Percentiles rank a stretch among this genome's conserved stretches.
phyloP scores from a whole-genome alignment of 345 rosid genomes.

The Hibiscus trionum region DNA sequence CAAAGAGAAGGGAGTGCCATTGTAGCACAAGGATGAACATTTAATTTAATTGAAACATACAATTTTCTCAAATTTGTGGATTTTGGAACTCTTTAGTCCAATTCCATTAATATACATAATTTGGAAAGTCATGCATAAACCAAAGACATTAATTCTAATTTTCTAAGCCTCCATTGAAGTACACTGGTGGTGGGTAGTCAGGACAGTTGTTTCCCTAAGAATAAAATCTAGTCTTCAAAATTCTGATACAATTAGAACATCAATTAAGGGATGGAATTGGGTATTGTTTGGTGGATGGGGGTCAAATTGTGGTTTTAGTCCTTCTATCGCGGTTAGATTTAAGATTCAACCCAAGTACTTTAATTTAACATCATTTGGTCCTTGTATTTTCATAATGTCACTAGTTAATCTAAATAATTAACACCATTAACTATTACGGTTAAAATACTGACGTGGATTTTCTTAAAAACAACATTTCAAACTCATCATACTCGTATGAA shows the following conservation, averaged over 20 bases:
- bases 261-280: background rate
- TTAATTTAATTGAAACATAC: background rate
- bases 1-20: constrained; percentile 11
- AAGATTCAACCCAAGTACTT: too few species aligned
- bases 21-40: background rate
- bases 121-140: constrained; percentile 2
- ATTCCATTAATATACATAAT: background rate
- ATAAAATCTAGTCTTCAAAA: constrained; percentile 12
- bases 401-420: too few species aligned
- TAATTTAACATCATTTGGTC: too few species aligned
- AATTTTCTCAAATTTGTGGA: background rate
- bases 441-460: too few species aligned
- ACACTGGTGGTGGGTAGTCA: constrained; percentile 21
- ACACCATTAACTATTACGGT: too few species aligned
- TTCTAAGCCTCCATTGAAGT: constrained; percentile 6
- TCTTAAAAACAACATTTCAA: too few species aligned
- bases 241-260: background rate
- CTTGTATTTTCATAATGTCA: too few species aligned
- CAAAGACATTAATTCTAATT: background rate
- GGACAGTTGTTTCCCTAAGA: background rate
- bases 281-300: too few species aligned
- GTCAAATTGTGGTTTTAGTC: too few species aligned
- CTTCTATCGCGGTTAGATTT: too few species aligned
- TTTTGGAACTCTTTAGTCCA: background rate
- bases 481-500: too few species aligned